A percentile compares a stretch with the other conserved stretches of the same genome.
These are phyloP conservation scores for Aspergillus calidoustus DNA, from an alignment of 2,329 filamentous ascomycete genomes.

Conservation along the genomic window DNA sequence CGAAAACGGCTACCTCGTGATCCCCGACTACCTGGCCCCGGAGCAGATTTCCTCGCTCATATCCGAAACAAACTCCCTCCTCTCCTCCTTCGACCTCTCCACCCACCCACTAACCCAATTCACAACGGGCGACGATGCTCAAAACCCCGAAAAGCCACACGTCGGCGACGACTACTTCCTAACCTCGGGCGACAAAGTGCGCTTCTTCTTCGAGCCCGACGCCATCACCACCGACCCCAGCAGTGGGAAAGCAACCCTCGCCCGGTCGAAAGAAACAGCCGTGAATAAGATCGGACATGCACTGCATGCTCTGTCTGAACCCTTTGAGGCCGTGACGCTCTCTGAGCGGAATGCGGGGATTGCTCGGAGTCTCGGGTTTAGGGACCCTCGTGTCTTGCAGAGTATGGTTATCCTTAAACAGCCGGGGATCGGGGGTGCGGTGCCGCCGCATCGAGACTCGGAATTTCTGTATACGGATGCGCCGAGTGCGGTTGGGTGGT, in stretches of 20 bases:
- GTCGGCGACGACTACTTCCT: constrained; percentile 97
- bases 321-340: constrained; percentile 63
- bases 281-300: constrained; percentile 90
- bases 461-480: constrained; percentile 91
- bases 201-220: constrained; percentile 97
- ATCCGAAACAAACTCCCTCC: constrained; percentile 72
- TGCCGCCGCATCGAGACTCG: constrained; percentile 88
- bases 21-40: constrained; percentile 74
- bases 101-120: constrained; percentile 93
- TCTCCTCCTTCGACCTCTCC: constrained; percentile 75
- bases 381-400: constrained; percentile 78
- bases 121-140: constrained; percentile 75
- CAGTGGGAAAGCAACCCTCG: constrained; percentile 61
- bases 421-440: constrained; percentile 90
- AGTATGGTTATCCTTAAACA: constrained; percentile 99
- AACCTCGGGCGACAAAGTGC: constrained; percentile 83
- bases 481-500: constrained; percentile 90
- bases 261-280: constrained; percentile 78
- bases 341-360: constrained; percentile 61
- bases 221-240: constrained; percentile 62
- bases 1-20: constrained; percentile 85
- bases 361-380: constrained; percentile 72
- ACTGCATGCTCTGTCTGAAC: constrained; percentile 70
- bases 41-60: constrained; percentile 71
- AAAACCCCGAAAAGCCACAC: constrained; percentile 61